Base-by-base conservation (phyloP, 2,329 filamentous ascomycete genomes). In the Trematosphaeria pertusa region DNA sequence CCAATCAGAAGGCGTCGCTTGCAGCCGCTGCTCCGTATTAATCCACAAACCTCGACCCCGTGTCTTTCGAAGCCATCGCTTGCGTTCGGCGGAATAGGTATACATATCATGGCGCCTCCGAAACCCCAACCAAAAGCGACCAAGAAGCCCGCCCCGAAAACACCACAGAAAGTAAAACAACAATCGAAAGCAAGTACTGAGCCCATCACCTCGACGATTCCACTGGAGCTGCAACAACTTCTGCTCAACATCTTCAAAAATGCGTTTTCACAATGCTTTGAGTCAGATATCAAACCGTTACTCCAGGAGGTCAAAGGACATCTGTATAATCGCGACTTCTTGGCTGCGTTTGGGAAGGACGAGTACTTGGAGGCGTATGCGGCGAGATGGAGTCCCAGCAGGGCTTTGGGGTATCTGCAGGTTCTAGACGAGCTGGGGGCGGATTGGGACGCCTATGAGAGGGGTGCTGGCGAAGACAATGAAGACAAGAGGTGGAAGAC, bases 251-350 rank as follows among this genome's bases (percentile, higher is more conserved):
- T 91, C 52, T 96, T 95, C 74, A 79, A 80, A 47, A 74, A 81
- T 50, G 79, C 88, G 0, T 89, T 94, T 59, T 36, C 50, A 0
- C 69, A 66, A 18, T 54, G 63, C 3, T 48, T 70, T 7, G 55
- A 62, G 5, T 78, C 86, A 37, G 70, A 79, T 38, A 72, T 82
- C 9, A 74, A 77, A 21, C 64, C 77, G 1, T 71, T 85, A 3
- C 79, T 97, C 15, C 93, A 96, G 65, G 83, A 87, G 41, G 83
- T 97, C 52, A 99, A 97, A 72, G 80, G 85, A 6, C 89, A 93
- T 54, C 79, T 99, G 7, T 97, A 87, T 69, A 86, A 88, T 48
- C 84, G 94, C 22, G 89, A 97, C 69, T 97, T 97, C 72, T 79
- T 80, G 10, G 75, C 78, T 12, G 93, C 93, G 0, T 99, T 97